phyloP scores from a whole-genome alignment of 805 yeast species.

The Grigorovia jiainica region DNA sequence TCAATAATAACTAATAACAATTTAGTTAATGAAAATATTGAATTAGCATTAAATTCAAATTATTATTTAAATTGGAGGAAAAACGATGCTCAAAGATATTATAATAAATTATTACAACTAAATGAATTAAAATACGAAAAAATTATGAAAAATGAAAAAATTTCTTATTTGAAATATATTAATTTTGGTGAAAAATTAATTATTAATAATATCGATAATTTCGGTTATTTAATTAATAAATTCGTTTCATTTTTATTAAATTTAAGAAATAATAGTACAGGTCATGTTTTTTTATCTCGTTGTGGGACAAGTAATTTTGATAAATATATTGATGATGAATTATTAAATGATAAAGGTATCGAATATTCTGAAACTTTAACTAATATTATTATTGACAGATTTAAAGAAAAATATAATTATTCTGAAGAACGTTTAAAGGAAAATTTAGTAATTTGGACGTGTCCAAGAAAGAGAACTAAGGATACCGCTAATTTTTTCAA shows the following conservation, averaged over 20 bases:
- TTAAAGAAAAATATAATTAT: conserved; percentile 20
- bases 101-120: conserved; percentile 56
- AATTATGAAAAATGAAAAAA: conserved; percentile 45
- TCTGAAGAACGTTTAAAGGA: neutral
- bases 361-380: conserved; percentile 58
- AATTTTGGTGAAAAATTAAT: conserved; percentile 88
- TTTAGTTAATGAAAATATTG: conserved; percentile 64
- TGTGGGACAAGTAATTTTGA: conserved; percentile 45
- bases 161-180: conserved; percentile 75
- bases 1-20: conserved; percentile 67
- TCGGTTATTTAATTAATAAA: conserved; percentile 83
- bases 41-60: conserved; percentile 78
- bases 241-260: conserved; percentile 91
- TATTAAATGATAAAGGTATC: conserved; percentile 64
- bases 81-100: conserved; percentile 66
- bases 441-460: conserved; percentile 67
- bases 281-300: conserved; percentile 88
- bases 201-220: conserved; percentile 66
- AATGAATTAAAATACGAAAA: conserved; percentile 67
- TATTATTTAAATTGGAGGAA: conserved; percentile 76
- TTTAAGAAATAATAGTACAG: conserved; percentile 74
- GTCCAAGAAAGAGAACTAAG: conserved; percentile 74
- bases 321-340: conserved; percentile 69
- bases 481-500: conserved; percentile 68
- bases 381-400: conserved; percentile 37